Conservation (phyloP, 208 protist genomes). For the Herpetomonas samuelpessoai region DNA sequence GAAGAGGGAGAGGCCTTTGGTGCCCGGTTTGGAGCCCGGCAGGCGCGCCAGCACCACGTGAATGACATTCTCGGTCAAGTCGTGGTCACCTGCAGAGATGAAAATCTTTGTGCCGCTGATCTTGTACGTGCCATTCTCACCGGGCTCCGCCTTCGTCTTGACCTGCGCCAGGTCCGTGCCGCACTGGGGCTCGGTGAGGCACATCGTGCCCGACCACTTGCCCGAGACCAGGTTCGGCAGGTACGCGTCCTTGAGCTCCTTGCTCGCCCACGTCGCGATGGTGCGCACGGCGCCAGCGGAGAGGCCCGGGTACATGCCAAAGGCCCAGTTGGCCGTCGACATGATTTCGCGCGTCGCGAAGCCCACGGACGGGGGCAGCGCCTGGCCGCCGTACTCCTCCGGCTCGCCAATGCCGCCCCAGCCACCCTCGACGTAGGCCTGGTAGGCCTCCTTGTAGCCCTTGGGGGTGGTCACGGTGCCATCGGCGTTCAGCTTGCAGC, state of each 20-base stretch:
- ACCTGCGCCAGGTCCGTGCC: conserved; percentile 83
- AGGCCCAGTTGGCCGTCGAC: conserved; percentile 81
- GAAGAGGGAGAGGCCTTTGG: conserved; percentile 90
- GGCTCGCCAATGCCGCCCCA: conserved; percentile 71
- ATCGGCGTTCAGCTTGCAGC: conserved; percentile 51
- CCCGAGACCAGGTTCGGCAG: conserved; percentile 69
- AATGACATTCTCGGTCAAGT: conserved; percentile 85
- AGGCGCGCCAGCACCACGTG: conserved; percentile 84
- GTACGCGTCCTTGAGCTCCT: conserved; percentile 81
- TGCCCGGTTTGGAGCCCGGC: conserved; percentile 54
- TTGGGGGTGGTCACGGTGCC: conserved; percentile 64
- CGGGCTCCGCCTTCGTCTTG: conserved; percentile 73
- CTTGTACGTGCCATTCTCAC: conserved; percentile 72
- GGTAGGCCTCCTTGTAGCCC: conserved; percentile 88
- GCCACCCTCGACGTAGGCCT: conserved; percentile 64
- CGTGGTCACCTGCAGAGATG: conserved; percentile 90
- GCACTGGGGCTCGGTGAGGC: conserved; percentile 89
- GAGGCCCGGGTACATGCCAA: conserved; percentile 86
- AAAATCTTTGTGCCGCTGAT: conserved; percentile 91
- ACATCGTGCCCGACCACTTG: conserved; percentile 88
- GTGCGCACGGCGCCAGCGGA: conserved; percentile 59
- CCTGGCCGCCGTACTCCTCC: conserved; percentile 84
- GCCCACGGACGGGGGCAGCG: conserved; percentile 61
- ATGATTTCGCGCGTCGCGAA: conserved; percentile 70
- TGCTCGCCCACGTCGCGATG: conserved; percentile 56